A percentile compares a stretch with the other conserved stretches of the same genome.
Evolutionary conservation across 768 basidiomycete genomes (phyloP).

Genomic region (Pleurotus tuber-regium): DNA sequence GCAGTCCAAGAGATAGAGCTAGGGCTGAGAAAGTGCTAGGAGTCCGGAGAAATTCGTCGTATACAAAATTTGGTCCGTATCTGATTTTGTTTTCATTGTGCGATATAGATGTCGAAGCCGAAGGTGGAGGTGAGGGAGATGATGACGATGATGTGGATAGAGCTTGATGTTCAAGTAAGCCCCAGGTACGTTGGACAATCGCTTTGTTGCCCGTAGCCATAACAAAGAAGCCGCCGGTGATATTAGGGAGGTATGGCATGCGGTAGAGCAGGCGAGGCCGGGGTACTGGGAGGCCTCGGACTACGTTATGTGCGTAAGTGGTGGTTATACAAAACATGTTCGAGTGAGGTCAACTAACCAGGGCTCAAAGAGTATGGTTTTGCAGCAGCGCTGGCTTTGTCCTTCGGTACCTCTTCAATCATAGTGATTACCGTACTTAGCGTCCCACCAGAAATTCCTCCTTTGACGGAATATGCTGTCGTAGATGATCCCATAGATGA

Average conservation of each 20-base stretch:
- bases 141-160: background rate
- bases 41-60: slow-evolving; percentile 65
- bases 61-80: slow-evolving; percentile 75
- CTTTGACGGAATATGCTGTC: slow-evolving; percentile 45
- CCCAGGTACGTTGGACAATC: slow-evolving; percentile 46
- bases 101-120: background rate
- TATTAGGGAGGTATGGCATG: slow-evolving; percentile 30
- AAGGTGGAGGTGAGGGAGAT: background rate
- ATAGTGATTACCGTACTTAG: slow-evolving; percentile 36
- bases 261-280: slow-evolving; percentile 32
- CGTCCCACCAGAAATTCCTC: slow-evolving; percentile 66
- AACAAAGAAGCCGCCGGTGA: slow-evolving; percentile 35
- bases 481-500: slow-evolving; percentile 50
- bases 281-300: slow-evolving; percentile 10
- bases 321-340: background rate
- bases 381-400: slow-evolving; percentile 28
- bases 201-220: slow-evolving; percentile 41
- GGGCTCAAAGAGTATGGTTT: slow-evolving; percentile 41
- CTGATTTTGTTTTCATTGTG: slow-evolving; percentile 22
- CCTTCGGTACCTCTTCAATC: slow-evolving; percentile 37
- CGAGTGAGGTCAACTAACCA: slow-evolving; percentile 22
- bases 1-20: slow-evolving; percentile 30
- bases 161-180: slow-evolving; percentile 37
- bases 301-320: background rate
- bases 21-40: slow-evolving; percentile 38